Evolutionary conservation across 805 yeast genomes (phyloP), one percentile per base, ranked within the genome.

Genomic region (Yamadazyma insecticola): DNA sequence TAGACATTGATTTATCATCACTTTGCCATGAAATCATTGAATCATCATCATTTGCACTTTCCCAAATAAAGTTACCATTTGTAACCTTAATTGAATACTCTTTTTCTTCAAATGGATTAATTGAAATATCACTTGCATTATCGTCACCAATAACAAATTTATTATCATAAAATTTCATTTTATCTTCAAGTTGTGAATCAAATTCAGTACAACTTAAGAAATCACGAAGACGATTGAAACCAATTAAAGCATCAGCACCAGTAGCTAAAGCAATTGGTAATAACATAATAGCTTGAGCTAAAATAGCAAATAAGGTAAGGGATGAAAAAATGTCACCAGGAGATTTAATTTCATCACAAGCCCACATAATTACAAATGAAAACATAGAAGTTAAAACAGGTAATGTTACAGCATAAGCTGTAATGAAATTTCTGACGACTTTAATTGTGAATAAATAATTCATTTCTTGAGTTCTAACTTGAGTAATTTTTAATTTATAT

Each of bases 341-440:
- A 19, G 58, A 42, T 35, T 45, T 54, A 47, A 50, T 48, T 15
- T 47, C 53, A 33, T 68, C 64, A 4, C 75, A 64, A 21, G 72
- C 57, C 67, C 67, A 65, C 60, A 67, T 49, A 7, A 66, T 58
- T 5, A 64, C 58, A 36, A 64, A 66, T n/a, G 71, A 54, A 24
- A 63, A 48, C 71, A 67, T 64, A 6, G 73, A 66, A 16, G 66
- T 55, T 29, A 67, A 46, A 4, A 61, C 53, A 10, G 73, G 70
- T 34, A 67, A 53, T 1, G 68, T 57, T 16, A 65, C 65, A 22
- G 71, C 71, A 39, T 60, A 56, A 13, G 71, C 70, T 19, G 66
- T 64, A 32, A 64, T 55, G 41, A 62, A 52, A 39, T 63, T 63
- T 39, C 72, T 48, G 42, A 66, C 44, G 1, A 63, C 57, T 41